Percentiles rank a stretch among this genome's conserved stretches.
These are phyloP conservation scores for Fusarium floridanum DNA, from an alignment of 2,329 filamentous ascomycete genomes.

Conservation along the genomic window DNA sequence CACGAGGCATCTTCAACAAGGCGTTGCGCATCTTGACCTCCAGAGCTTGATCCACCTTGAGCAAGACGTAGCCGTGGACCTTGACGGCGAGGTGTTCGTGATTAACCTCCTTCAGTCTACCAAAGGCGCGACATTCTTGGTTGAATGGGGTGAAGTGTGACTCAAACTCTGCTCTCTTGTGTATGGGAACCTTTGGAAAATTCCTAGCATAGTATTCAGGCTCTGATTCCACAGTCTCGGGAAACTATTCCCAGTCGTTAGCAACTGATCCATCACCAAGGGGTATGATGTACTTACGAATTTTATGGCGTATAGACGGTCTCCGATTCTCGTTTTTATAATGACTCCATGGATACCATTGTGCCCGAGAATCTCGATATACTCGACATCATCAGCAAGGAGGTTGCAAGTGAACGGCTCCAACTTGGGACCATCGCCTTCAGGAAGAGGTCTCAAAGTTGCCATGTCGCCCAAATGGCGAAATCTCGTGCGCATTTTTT, in stretches of 20 bases:
- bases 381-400: conserved; percentile 23
- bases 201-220: not conserved
- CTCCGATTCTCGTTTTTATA: not conserved
- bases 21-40: not conserved
- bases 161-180: conserved; percentile 2
- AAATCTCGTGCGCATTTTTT: not conserved
- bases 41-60: not conserved
- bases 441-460: conserved; percentile 10
- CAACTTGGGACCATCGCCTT: conserved; percentile 12
- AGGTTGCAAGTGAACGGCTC: conserved; percentile 13
- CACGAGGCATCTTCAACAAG: not conserved
- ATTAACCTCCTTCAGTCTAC: not conserved
- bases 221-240: not conserved
- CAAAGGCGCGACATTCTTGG: conserved; percentile 22
- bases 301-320: not conserved
- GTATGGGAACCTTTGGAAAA: not conserved
- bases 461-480: not conserved
- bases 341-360: not conserved
- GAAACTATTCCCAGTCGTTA: not conserved
- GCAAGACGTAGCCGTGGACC: conserved; percentile 9
- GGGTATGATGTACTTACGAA: not conserved
- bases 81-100: conserved; percentile 19
- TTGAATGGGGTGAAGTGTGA: conserved; percentile 16
- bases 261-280: not conserved
- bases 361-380: not conserved